Evolutionary conservation across 2,329 filamentous ascomycete species (phyloP), one percentile per base, ranked within the genome.

Genomic region (Alternaria tenuissima): DNA sequence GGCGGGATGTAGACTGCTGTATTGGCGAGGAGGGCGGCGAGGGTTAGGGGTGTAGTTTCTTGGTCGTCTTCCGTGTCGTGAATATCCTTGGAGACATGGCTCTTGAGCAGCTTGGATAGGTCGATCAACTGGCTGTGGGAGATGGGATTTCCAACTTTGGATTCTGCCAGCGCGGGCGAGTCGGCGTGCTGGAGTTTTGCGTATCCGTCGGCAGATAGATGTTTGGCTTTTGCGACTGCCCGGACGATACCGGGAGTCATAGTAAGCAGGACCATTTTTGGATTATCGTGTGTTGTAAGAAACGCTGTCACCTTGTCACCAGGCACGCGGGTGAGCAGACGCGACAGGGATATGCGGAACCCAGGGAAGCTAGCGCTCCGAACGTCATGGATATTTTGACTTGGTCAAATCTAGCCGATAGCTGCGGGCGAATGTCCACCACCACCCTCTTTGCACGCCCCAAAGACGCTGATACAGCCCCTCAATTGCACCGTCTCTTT

Each of bases 1-100:
- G 93, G 92, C n/a, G 92, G 87, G 9, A 88, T 79, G 78, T 96
- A 96, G 64, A 96, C 81, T 55, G 76, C 84, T 26, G 92, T 87
- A 46, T 92, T 91, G 57, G 83, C 86, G 9, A 98, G 84, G 32
- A 98, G 85, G 34, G 81, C 73, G 67, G 94, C 90, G 12, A 98
- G 84, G 16, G 84, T 87, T 20, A 42, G 57, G 38, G 60, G 52
- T 0, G 55, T 22, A 7, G 58, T 20, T 2, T 58, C 18, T 5
- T 39, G 73, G 67, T 94, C 90, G 12, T 97, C 84, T 43, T 41
- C 32, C 3, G 41, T 16, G 16, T 47, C 30, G 20, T 18, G 39
- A 7, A 2, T 12, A n/a, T 51, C 41, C 20, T 47, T 36, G 34
- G 57, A 28, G 14, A 61, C 47, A 30, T 75, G 67, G 36, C 69